Base-by-base conservation (phyloP, 768 basidiomycete species). In the Hebeloma cylindrosporum region DNA sequence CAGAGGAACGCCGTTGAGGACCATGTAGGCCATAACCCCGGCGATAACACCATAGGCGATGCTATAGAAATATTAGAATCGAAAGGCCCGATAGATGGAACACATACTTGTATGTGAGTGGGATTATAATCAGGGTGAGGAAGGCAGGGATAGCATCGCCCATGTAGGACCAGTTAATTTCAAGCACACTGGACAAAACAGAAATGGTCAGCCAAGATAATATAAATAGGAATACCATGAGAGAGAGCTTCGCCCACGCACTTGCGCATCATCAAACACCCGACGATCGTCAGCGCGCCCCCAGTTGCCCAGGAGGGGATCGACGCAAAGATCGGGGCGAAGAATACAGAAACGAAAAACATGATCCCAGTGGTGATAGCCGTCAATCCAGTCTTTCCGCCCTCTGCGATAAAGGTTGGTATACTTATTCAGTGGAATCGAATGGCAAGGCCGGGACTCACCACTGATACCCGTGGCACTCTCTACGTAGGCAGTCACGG, bases 21-120 rank as follows among this genome's bases (percentile, higher is more conserved):
- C 49, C 35, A 88, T 56, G 62, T 88, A 91, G 10, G 82, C 78
- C 27, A 74, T 37, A 40, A 93, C 71, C 26, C 90, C 91, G 0
- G 85, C 81, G 51, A 93, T 91, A 61, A 93, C 85, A 53, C 90
- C 90, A 58, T 93, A 91, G 29, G 90, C 88, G 58, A 93, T 91
- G 72, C 86, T 90, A 48, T 17, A 10, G 3, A 28, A 43, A 33
- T 9, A 45, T 25, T 17, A 21, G 55, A 52, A 35, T 17, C 16
- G 4, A 30, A 37, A 21, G 7, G 30, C n/a, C n/a, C n/a, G n/a
- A n/a, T n/a, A n/a, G n/a, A n/a, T n/a, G 40, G 34, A 16, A 40
- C 8, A 64, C 77, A 51, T 45, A 86, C 85, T 89, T 89, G 74
- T 80, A 86, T 10, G 84, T 79, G 14, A 88, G 65, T 7, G 87